Evolutionary conservation across 805 yeast species (phyloP), one percentile per base, ranked within the genome.

Genomic region (Metschnikowia amazonensis): DNA sequence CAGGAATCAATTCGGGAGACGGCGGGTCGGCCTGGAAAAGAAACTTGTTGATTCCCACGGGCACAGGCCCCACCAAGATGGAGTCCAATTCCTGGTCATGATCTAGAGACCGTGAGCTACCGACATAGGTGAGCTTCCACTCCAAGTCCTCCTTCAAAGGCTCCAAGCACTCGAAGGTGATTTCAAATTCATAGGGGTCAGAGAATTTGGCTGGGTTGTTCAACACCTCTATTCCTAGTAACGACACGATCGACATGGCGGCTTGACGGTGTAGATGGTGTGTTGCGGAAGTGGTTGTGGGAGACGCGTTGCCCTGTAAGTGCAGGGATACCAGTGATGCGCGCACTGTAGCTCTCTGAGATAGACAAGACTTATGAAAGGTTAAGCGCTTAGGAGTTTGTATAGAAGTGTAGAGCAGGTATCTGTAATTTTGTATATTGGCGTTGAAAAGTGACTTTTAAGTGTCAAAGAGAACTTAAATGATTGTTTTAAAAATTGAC

Each of bases 1-100:
- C 97, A 0, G 99, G 99, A 53, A 94, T 94, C 55, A 90, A 67
- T 56, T 92, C 98, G 0, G 97, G 95, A 1, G 92, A 82, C 1
- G 99, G 99, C 0, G 99, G 96, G 59, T 95, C 98, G 0, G 98
- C 97, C 16, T 87, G 81, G 64, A 94, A 86, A 9, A 90, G 76
- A 59, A 94, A 94, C 65, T 92, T 89, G 62, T 94, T 94, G 33
- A 92, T 82, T 1, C 99, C 99, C 1, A 94, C 96, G 0, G 99
- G 99, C 2, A 94, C 96, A 0, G 99, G 99, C 0, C 99, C 99
- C 3, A 94, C 99, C n/a, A 94, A 70, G 31, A 94, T 82, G 1
- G 97, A 89, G 61, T 94, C 99, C 45, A 94, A 72, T 63, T 90
- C 97, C 66, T 94, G 99, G 64, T 94, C 99, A 58, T 94, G 97